Evolutionary conservation across 768 basidiomycete species (phyloP), one percentile per base, ranked within the genome.

Genomic region (Termitomyces sp.): DNA sequence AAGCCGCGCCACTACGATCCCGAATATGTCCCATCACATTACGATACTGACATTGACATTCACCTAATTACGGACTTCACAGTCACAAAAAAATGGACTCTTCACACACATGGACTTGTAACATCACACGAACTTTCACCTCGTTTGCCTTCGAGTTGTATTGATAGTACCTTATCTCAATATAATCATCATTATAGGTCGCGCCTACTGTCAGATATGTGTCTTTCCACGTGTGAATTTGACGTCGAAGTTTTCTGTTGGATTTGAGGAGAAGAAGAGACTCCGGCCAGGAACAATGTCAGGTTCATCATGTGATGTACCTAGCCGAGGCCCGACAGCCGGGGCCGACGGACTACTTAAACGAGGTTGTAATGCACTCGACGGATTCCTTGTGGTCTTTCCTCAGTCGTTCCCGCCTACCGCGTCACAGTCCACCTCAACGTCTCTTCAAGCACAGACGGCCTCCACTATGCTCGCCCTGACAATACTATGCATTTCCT

Each of bases 381-480:
- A 58, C 54, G 42, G 57, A 53, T 58, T n/a, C 47, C 4, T 40
- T 16, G 23, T 43, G 54, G n/a, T n/a, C n/a, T n/a, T n/a, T n/a
- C n/a, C n/a, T n/a, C 57, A 57, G 57, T 45, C 54, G 54, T 37
- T 62, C 62, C 59, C 59, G 57, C 55, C 48, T 53, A 53, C 58
- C 29, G n/a, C n/a, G 55, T 62, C 55, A 59, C 59, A 57, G 57
- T 56, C 57, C 56, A 59, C 55, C 54, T 61, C 65, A 49, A 55
- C 57, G 54, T 60, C 53, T 60, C 48, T 29, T 23, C 37, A 19
- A 54, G 46, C 46, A 31, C 46, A 58, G 38, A 56, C 43, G 59
- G 37, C 56, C 45, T 60, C 58, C 55, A 68, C 62, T 53, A 70
- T 71, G 72, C 66, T 71, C 47, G 56, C 66, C 48, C 61, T 72